Conservation (phyloP, 2,329 filamentous ascomycete species). For the Colletotrichum graminicola region DNA sequence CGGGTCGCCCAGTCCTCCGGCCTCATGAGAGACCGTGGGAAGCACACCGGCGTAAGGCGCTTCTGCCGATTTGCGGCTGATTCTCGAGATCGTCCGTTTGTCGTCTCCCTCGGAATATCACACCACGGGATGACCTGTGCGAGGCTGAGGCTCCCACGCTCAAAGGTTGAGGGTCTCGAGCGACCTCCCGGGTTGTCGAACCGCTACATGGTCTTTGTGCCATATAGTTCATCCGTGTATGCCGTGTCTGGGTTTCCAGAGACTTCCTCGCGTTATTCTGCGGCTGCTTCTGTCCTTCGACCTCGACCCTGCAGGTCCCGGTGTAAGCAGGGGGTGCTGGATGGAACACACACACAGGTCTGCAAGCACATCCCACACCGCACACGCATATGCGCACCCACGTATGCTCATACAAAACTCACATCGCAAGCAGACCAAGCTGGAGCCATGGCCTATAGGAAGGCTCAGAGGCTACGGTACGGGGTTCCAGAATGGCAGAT, state of each 20-base stretch:
- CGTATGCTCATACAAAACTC: not conserved
- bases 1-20: not conserved
- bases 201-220: not conserved
- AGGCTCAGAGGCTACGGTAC: not conserved
- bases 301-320: conserved; percentile 4
- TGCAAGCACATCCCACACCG: not conserved
- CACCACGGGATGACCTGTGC: not conserved
- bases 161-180: not conserved
- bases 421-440: not conserved
- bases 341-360: conserved; percentile 6
- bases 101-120: not conserved
- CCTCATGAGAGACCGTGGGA: not conserved
- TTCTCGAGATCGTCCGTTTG: not conserved
- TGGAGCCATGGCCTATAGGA: not conserved
- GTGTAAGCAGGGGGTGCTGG: conserved; percentile 12
- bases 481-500: conserved; percentile 14
- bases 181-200: not conserved
- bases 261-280: not conserved
- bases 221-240: not conserved
- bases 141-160: not conserved
- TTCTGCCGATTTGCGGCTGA: not conserved
- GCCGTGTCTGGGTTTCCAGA: not conserved
- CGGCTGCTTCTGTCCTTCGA: not conserved
- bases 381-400: conserved; percentile 1
- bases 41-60: not conserved